These are phyloP conservation scores for Trypanosoma theileri DNA, from an alignment of 208 protist species.

Conservation along the genomic window DNA sequence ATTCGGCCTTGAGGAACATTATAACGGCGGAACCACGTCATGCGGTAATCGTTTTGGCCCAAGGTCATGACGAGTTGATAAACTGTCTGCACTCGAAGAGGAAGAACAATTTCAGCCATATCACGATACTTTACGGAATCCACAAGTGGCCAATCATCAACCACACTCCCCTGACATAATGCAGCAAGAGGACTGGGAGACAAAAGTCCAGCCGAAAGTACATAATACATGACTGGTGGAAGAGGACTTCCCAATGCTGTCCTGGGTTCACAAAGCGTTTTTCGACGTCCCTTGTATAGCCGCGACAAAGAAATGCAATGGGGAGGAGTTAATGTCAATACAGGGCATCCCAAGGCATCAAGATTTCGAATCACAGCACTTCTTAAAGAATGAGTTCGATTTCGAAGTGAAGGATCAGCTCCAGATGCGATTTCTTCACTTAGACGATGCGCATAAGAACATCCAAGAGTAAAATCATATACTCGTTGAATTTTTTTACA, in stretches of 20 bases:
- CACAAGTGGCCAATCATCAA: slow-evolving; percentile 85
- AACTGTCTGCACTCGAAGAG: slow-evolving; percentile 72
- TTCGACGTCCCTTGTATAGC: slow-evolving; percentile 14
- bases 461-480: slow-evolving; percentile 23
- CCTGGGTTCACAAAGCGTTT: neutral
- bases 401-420: neutral
- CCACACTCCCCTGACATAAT: slow-evolving; percentile 55
- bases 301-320: slow-evolving; percentile 10
- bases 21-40: slow-evolving; percentile 35
- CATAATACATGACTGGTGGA: slow-evolving; percentile 63
- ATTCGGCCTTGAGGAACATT: slow-evolving; percentile 18
- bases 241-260: slow-evolving; percentile 60
- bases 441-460: slow-evolving; percentile 15
- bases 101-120: slow-evolving; percentile 68
- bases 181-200: slow-evolving; percentile 63
- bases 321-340: slow-evolving; percentile 21
- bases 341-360: slow-evolving; percentile 16
- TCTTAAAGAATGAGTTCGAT: neutral
- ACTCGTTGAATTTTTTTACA: slow-evolving; percentile 27
- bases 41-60: neutral
- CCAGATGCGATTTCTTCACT: slow-evolving; percentile 8
- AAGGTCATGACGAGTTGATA: slow-evolving; percentile 54
- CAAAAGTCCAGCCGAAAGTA: slow-evolving; percentile 61
- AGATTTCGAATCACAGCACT: slow-evolving; percentile 25
- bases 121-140: slow-evolving; percentile 72